Conservation (phyloP, 352 stramenopile species). For the Globisporangium nodosum region DNA sequence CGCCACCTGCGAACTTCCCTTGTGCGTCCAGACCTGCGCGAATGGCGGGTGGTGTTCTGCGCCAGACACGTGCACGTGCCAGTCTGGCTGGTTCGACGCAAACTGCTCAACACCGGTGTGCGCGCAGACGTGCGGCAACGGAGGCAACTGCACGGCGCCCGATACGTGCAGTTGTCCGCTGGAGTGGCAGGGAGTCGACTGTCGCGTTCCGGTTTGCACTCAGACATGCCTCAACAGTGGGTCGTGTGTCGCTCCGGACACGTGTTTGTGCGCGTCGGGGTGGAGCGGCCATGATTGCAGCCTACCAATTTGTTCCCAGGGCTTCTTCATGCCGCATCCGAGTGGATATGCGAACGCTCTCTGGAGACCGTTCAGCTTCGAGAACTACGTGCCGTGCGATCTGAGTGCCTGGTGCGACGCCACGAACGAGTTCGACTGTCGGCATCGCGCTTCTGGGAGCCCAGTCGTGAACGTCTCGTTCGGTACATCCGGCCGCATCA, state of each 20-base stretch:
- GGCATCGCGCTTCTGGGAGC: slow-evolving; percentile 38
- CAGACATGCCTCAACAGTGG: slow-evolving; percentile 89
- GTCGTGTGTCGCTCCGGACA: slow-evolving; percentile 90
- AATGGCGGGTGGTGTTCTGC: slow-evolving; percentile 86
- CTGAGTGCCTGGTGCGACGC: slow-evolving; percentile 85
- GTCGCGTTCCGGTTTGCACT: slow-evolving; percentile 87
- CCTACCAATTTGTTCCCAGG: slow-evolving; percentile 90
- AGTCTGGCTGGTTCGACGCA: slow-evolving; percentile 91
- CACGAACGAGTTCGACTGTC: slow-evolving; percentile 93
- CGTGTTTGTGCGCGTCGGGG: slow-evolving; percentile 90
- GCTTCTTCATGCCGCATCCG: slow-evolving; percentile 87
- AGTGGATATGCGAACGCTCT: slow-evolving; percentile 58
- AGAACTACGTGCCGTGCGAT: slow-evolving; percentile 90
- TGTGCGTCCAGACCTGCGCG: slow-evolving; percentile 88
- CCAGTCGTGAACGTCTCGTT: slow-evolving; percentile 33
- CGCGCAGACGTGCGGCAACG: slow-evolving; percentile 94
- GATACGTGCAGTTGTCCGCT: slow-evolving; percentile 86
- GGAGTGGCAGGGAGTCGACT: slow-evolving; percentile 90
- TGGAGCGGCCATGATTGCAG: slow-evolving; percentile 93
- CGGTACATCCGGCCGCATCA: slow-evolving; percentile 17
- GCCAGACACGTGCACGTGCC: slow-evolving; percentile 92
- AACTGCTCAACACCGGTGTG: slow-evolving; percentile 97
- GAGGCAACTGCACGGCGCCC: slow-evolving; percentile 92
- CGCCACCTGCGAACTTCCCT: slow-evolving; percentile 60
- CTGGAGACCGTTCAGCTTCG: slow-evolving; percentile 51